These are phyloP conservation scores for Malbranchea cinnamomea DNA, from an alignment of 2,329 filamentous ascomycete genomes.

Conservation along the genomic window DNA sequence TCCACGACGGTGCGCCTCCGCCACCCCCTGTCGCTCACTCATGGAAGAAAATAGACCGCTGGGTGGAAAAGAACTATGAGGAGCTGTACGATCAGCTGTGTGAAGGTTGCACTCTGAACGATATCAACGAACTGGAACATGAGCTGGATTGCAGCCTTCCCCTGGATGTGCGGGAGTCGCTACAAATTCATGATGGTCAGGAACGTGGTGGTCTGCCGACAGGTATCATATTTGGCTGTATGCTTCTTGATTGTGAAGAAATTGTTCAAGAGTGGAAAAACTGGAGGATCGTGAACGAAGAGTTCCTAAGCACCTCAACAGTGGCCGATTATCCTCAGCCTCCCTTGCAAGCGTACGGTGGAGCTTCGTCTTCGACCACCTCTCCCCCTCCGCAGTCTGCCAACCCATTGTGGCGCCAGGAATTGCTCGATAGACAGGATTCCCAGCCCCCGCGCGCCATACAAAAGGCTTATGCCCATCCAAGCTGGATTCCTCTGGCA, in stretches of 20 bases:
- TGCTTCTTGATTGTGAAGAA: conserved; percentile 95
- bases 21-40: conserved; percentile 78
- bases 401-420: conserved; percentile 65
- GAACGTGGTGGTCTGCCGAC: conserved; percentile 84
- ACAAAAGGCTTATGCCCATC: conserved; percentile 85
- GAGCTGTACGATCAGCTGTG: conserved; percentile 89
- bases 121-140: conserved; percentile 92
- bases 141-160: conserved; percentile 88
- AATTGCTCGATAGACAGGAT: conserved; percentile 69
- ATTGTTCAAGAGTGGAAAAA: conserved; percentile 97
- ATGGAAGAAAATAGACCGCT: conserved; percentile 85
- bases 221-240: conserved; percentile 81
- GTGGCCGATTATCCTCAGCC: conserved; percentile 42
- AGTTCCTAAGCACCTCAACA: conserved; percentile 54
- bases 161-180: conserved; percentile 81
- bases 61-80: conserved; percentile 89
- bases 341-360: conserved; percentile 58
- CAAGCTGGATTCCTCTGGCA: conserved; percentile 87
- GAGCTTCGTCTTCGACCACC: conserved; percentile 44
- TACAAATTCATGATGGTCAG: conserved; percentile 89
- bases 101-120: conserved; percentile 82
- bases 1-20: conserved; percentile 79
- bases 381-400: conserved; percentile 39
- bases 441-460: conserved; percentile 75
- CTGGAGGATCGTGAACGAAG: conserved; percentile 85